Evolutionary conservation across 768 basidiomycete genomes (phyloP).

Genomic region (Pleurotus giganteus): DNA sequence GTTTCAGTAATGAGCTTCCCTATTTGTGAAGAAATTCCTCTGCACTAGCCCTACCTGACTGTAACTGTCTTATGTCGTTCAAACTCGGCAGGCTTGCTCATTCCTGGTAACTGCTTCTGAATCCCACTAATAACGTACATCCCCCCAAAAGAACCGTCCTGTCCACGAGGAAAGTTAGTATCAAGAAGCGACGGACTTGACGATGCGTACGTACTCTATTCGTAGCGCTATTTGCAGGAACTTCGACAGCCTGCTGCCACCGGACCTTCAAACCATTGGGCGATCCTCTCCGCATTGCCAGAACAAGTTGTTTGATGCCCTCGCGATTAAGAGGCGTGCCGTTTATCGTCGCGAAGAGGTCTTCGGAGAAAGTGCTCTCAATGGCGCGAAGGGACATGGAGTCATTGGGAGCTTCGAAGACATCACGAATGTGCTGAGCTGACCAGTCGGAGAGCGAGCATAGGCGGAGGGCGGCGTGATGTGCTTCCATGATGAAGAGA

Average conservation of each 20-base stretch:
- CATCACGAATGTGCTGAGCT: slow-evolving; percentile 39
- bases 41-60: slow-evolving; percentile 38
- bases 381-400: slow-evolving; percentile 41
- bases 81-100: slow-evolving; percentile 30
- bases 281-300: slow-evolving; percentile 38
- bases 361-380: slow-evolving; percentile 41
- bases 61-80: slow-evolving; percentile 51
- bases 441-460: slow-evolving; percentile 51
- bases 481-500: slow-evolving; percentile 9
- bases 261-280: slow-evolving; percentile 41
- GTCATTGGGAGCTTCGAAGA: slow-evolving; percentile 51
- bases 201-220: slow-evolving; percentile 38
- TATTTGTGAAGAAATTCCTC: neutral
- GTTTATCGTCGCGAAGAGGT: slow-evolving; percentile 40
- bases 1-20: neutral
- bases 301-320: slow-evolving; percentile 40
- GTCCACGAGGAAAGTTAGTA: slow-evolving; percentile 6
- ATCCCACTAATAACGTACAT: slow-evolving; percentile 52
- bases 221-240: slow-evolving; percentile 33
- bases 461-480: slow-evolving; percentile 21
- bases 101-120: slow-evolving; percentile 33
- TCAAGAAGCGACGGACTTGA: neutral
- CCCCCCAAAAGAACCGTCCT: slow-evolving; percentile 51
- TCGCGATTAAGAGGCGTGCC: slow-evolving; percentile 37
- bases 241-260: slow-evolving; percentile 47